phyloP scores from a whole-genome alignment of 345 rosid genomes.

The Pugionium cornutum region DNA sequence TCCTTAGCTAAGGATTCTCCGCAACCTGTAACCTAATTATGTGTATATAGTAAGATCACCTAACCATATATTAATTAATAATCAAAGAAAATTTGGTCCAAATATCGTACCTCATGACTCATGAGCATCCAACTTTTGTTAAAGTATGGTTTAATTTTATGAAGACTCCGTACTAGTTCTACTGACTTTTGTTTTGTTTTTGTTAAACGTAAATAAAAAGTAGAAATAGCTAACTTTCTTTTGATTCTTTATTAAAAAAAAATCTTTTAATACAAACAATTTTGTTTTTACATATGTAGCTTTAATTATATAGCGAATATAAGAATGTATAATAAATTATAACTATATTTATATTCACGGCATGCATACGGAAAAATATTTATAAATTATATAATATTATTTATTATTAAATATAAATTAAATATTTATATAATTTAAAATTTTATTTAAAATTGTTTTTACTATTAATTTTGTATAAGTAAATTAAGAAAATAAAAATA shows the following conservation, averaged over 20 bases:
- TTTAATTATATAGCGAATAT: neutral
- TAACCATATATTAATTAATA: conserved; percentile 27
- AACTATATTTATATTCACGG: no score
- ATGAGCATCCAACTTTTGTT: conserved; percentile 41
- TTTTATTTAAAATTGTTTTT: no score
- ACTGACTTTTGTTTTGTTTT: conserved; percentile 22
- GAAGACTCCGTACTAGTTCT: conserved; percentile 30
- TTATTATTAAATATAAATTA: neutral
- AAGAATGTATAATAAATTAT: no score
- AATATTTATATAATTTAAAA: no score
- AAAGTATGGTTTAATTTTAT: conserved; percentile 23
- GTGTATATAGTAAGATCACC: conserved; percentile 7
- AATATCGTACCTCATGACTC: conserved; percentile 33
- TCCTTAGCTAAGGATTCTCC: conserved; percentile 30
- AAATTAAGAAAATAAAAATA: no score
- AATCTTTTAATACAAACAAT: neutral
- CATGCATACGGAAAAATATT: no score
- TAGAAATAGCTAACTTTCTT: neutral
- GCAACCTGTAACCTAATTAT: conserved; percentile 25
- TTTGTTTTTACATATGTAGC: neutral
- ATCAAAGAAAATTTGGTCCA: conserved; percentile 29
- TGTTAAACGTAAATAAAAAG: conserved; percentile 7
- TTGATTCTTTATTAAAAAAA: neutral
- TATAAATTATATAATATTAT: no score
- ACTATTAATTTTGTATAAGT: no score